These are phyloP conservation scores for Amyloporia xantha DNA, from an alignment of 768 basidiomycete species.

Conservation along the genomic window DNA sequence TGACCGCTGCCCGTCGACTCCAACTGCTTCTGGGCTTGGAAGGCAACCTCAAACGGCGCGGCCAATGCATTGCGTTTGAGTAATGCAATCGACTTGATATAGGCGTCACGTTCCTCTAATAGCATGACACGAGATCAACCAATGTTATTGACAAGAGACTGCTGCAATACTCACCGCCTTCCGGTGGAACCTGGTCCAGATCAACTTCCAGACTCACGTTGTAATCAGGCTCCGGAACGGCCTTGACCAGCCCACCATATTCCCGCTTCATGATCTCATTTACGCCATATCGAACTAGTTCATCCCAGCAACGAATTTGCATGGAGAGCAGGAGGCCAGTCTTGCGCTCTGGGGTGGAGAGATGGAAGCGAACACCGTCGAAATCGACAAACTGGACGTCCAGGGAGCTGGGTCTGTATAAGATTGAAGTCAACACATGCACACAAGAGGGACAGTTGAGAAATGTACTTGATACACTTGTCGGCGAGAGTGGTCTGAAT, in stretches of 20 bases:
- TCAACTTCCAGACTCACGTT: constrained; percentile 85
- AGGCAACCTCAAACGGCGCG: constrained; percentile 89
- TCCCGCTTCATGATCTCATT: constrained; percentile 71
- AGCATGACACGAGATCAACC: background rate
- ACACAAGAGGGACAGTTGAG: constrained; percentile 12
- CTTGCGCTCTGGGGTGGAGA: constrained; percentile 85
- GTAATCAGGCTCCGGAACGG: constrained; percentile 78
- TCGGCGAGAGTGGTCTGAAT: constrained; percentile 86
- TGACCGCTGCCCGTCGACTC: constrained; percentile 61
- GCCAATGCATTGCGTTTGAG: constrained; percentile 92
- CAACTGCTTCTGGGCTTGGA: constrained; percentile 75
- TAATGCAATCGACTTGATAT: constrained; percentile 76
- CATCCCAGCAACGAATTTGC: constrained; percentile 96
- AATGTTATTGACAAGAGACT: background rate
- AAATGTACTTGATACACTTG: constrained; percentile 73
- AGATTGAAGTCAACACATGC: constrained; percentile 1
- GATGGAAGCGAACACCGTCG: constrained; percentile 91
- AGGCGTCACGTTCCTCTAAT: constrained; percentile 70
- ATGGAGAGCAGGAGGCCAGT: constrained; percentile 73
- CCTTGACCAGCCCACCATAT: constrained; percentile 67
- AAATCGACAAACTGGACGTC: constrained; percentile 98
- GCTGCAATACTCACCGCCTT: constrained; percentile 56
- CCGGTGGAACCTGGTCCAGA: constrained; percentile 76
- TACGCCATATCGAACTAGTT: constrained; percentile 85
- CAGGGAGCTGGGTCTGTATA: constrained; percentile 72